Evolutionary conservation across 1,284 basidiomycete species (phyloP).

Genomic region (Rhodotorula sp.): DNA sequence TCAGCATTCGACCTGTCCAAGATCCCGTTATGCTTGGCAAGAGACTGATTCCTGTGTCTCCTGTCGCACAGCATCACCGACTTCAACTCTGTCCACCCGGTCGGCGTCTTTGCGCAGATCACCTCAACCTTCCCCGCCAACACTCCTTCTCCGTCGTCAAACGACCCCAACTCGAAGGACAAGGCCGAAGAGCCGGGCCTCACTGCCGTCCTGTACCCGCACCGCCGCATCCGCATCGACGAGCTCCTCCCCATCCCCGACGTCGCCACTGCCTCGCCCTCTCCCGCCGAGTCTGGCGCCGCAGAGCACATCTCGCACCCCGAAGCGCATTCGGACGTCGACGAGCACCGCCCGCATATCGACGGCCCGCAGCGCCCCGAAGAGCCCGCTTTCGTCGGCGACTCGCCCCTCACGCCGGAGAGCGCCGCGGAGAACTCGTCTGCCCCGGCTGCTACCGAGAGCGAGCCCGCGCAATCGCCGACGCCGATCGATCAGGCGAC

Average conservation of each 20-base stretch:
- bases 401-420: constrained; percentile 20
- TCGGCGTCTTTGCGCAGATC: constrained; percentile 97
- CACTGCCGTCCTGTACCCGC: constrained; percentile 93
- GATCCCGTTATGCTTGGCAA: too few species aligned
- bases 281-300: not conserved
- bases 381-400: constrained; percentile 26
- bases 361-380: constrained; percentile 19
- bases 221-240: constrained; percentile 86
- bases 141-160: constrained; percentile 40
- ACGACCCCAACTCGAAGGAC: constrained; percentile 42
- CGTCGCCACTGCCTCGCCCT: constrained; percentile 14
- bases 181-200: constrained; percentile 67
- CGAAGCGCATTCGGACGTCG: constrained; percentile 7
- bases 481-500: not conserved
- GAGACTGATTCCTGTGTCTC: too few species aligned
- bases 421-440: constrained; percentile 4
- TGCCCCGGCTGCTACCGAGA: constrained; percentile 13
- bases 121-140: constrained; percentile 83
- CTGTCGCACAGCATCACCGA: constrained; percentile 64
- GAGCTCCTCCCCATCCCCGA: constrained; percentile 60
- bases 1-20: not conserved
- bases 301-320: not conserved
- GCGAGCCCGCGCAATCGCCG: constrained; percentile 10
- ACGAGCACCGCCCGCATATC: constrained; percentile 17
- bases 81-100: constrained; percentile 82